Percentiles rank a stretch among this genome's conserved stretches.
phyloP scores from a whole-genome alignment of 805 yeast species.

The Yarrowia divulgata region DNA sequence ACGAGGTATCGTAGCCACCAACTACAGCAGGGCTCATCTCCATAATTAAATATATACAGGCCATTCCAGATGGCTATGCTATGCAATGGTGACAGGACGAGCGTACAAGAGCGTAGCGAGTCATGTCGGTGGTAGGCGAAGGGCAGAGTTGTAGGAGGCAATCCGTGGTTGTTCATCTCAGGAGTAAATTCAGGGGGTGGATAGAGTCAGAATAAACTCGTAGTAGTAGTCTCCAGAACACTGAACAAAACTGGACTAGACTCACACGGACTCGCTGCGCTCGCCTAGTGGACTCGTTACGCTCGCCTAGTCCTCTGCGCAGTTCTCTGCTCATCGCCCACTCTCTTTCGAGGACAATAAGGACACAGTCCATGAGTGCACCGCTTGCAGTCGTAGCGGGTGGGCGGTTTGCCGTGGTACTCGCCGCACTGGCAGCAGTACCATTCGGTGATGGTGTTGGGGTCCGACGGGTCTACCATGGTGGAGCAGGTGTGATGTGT shows the following conservation, averaged over 20 bases:
- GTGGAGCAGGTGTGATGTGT: neutral
- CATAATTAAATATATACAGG: constrained; percentile 24
- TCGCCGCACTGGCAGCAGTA: constrained; percentile 51
- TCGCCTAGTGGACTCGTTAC: neutral
- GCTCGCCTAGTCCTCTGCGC: too few species aligned
- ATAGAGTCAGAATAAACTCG: too few species aligned
- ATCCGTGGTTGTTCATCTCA: too few species aligned
- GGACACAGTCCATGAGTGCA: constrained; percentile 50
- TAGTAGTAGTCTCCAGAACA: too few species aligned
- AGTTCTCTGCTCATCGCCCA: constrained; percentile 5
- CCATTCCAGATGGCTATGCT: constrained; percentile 30
- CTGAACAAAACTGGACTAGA: too few species aligned
- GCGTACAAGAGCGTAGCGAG: too few species aligned
- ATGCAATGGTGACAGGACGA: too few species aligned
- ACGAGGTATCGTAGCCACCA: too few species aligned
- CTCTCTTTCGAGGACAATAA: constrained; percentile 40
- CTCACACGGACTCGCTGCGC: neutral
- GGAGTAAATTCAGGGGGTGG: too few species aligned
- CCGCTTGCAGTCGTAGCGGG: constrained; percentile 48
- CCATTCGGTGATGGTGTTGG: constrained; percentile 49
- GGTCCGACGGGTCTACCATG: constrained; percentile 43
- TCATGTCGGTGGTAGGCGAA: neutral
- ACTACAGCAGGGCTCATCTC: neutral
- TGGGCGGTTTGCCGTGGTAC: constrained; percentile 47
- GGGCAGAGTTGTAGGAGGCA: too few species aligned